These are phyloP conservation scores for Cicer cuneatum DNA, from an alignment of 306 rosid species.

Conservation along the genomic window DNA sequence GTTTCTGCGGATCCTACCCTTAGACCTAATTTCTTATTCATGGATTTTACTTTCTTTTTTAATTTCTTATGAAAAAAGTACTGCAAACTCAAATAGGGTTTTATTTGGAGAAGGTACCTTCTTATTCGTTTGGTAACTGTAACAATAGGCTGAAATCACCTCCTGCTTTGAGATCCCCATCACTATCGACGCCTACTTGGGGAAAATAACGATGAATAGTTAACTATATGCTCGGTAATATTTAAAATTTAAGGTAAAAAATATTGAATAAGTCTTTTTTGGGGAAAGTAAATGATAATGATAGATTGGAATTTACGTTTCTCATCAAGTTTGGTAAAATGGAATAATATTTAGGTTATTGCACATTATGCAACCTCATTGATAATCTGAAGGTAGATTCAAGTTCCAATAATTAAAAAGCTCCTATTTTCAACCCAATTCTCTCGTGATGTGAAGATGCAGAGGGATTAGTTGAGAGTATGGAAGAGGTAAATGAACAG, in stretches of 20 bases:
- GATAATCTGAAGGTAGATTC: background rate
- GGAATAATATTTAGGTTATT: background rate
- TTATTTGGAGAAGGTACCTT: background rate
- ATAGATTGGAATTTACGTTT: background rate
- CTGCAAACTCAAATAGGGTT: background rate
- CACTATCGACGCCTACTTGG: background rate
- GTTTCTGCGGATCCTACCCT: conserved; percentile 47
- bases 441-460: background rate
- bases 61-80: background rate
- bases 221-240: background rate
- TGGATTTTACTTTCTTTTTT: background rate
- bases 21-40: background rate
- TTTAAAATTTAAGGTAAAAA: conserved; percentile 10
- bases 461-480: background rate
- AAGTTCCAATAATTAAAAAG: background rate
- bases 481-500: conserved; percentile 13
- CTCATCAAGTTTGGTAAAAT: background rate
- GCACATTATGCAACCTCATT: background rate
- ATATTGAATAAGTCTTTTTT: background rate
- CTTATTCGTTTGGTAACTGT: background rate
- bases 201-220: background rate
- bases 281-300: background rate
- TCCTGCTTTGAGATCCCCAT: conserved; percentile 18
- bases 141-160: conserved; percentile 11
- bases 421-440: background rate